Conservation (phyloP, 1,284 basidiomycete genomes). For the Puccinia coronata region DNA sequence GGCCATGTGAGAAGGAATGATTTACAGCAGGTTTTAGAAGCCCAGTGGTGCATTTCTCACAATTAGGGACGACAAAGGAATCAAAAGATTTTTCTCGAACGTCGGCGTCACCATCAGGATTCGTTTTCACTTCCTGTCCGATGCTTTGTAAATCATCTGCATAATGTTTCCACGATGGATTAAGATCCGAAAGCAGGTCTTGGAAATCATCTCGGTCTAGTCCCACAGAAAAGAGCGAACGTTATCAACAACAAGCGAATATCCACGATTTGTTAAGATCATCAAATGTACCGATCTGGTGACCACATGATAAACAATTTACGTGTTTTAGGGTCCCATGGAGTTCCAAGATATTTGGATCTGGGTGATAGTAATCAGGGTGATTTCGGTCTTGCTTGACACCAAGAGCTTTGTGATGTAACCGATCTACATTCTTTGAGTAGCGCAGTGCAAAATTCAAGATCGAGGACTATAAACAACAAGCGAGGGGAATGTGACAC, state of each 20-base stretch:
- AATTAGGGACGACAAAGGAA: conserved; percentile 57
- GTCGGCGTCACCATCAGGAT: conserved; percentile 58
- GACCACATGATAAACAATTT: conserved; percentile 51
- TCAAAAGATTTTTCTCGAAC: conserved; percentile 51
- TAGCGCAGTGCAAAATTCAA: conserved; percentile 44
- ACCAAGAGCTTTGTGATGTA: conserved; percentile 56
- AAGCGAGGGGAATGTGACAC: too few species aligned
- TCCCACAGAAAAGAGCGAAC: conserved; percentile 54
- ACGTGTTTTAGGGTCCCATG: conserved; percentile 55
- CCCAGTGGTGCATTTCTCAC: conserved; percentile 56
- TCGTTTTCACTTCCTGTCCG: conserved; percentile 55
- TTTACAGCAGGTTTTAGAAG: conserved; percentile 56
- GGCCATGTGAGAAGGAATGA: not conserved
- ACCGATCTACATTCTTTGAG: conserved; percentile 57
- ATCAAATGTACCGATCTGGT: conserved; percentile 47
- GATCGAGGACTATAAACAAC: too few species aligned
- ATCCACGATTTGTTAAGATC: conserved; percentile 52
- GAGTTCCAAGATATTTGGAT: conserved; percentile 56
- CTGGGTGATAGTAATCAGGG: conserved; percentile 33
- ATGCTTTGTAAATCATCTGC: conserved; percentile 53
- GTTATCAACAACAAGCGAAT: conserved; percentile 52
- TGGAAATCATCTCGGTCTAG: conserved; percentile 55
- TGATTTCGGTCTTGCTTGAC: conserved; percentile 31
- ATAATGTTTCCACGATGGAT: conserved; percentile 57
- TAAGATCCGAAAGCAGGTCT: conserved; percentile 55